Evolutionary conservation across 208 protist genomes (phyloP).

Genomic region (Crithidia acanthocephali): DNA sequence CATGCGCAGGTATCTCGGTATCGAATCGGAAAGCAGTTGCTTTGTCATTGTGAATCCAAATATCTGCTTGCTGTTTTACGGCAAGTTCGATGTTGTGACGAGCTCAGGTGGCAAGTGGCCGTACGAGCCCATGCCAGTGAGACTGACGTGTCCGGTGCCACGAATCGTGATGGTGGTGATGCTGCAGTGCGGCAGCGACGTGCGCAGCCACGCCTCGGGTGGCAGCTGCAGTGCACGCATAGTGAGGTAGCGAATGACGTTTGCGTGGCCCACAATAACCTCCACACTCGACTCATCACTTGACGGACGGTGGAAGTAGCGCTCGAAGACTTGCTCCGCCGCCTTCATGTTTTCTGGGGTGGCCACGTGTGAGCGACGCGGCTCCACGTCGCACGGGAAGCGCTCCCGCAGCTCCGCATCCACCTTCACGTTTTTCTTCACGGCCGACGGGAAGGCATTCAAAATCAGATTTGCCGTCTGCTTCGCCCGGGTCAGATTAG

Average conservation of each 20-base stretch:
- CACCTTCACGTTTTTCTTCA: conserved; percentile 32
- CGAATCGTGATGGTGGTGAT: conserved; percentile 67
- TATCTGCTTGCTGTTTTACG: too few species aligned
- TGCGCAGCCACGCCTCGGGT: conserved; percentile 82
- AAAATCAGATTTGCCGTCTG: conserved; percentile 66
- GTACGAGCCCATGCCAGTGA: conserved; percentile 52
- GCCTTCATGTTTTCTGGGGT: conserved; percentile 42
- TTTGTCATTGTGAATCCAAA: too few species aligned
- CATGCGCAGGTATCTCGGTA: not conserved
- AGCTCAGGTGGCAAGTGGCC: conserved; percentile 60
- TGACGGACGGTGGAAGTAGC: conserved; percentile 71
- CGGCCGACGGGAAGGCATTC: conserved; percentile 34
- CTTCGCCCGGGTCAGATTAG: conserved; percentile 66
- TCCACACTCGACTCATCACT: conserved; percentile 42
- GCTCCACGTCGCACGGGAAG: conserved; percentile 68
- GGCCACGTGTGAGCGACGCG: conserved; percentile 23
- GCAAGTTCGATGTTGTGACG: conserved; percentile 59
- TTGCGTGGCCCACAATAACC: conserved; percentile 83
- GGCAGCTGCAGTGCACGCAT: conserved; percentile 85
- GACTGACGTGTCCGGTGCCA: conserved; percentile 52
- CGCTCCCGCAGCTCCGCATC: conserved; percentile 60
- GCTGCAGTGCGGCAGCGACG: conserved; percentile 72
- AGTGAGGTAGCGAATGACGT: conserved; percentile 89
- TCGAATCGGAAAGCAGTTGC: too few species aligned
- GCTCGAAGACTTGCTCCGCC: conserved; percentile 58